Evolutionary conservation across 805 yeast genomes (phyloP), one percentile per base, ranked within the genome.

Genomic region (Debaryomyces castellii): DNA sequence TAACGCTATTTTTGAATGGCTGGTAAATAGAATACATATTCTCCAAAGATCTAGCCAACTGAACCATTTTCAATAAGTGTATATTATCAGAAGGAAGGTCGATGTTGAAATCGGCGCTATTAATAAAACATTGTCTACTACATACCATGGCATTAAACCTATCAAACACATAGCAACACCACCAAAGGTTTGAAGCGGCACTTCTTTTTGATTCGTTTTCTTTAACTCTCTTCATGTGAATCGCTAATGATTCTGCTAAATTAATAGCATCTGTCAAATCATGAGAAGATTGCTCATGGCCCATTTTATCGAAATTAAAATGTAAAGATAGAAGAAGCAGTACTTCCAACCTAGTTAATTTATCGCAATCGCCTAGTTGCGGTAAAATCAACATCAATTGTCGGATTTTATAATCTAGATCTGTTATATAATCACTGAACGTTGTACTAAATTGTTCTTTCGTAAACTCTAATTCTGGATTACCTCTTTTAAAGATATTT

Each of bases 121-220:
- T 53, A 34, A 67, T 59, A 44, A 65, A 60, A 25, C 64, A 48
- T 2, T 60, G 55, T 20, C 70, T 45, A 20, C 59, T 49, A 48
- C 60, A 63, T 10, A 59, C 52, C 14, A 64, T 44, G 6, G 63
- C 69, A 47, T 58, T 66, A 49, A 65, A 59, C 18, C 70, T 47
- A 48, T 68, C 74, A 37, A 67, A 46, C 3, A 66, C 47, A 44
- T 54, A 67, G 38, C 67, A 55, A 37, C 58, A 51, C 72, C 72
- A 68, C 69, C 71, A 68, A 16, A 67, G 47, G 34, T 60, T 53
- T 12, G 60, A 52, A 14, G 59, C 49, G 39, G 63, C 62, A 35
- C 43, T 40, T 27, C 51, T 51, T 17, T 44, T 27, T 41, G 47
- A 20, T 4, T 33, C 39, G 25, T 44, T 47, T 34, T 18, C 41